Evolutionary conservation across 139 green algal species (phyloP), one percentile per base, ranked within the genome.

Genomic region (Coelastrella sp.): DNA sequence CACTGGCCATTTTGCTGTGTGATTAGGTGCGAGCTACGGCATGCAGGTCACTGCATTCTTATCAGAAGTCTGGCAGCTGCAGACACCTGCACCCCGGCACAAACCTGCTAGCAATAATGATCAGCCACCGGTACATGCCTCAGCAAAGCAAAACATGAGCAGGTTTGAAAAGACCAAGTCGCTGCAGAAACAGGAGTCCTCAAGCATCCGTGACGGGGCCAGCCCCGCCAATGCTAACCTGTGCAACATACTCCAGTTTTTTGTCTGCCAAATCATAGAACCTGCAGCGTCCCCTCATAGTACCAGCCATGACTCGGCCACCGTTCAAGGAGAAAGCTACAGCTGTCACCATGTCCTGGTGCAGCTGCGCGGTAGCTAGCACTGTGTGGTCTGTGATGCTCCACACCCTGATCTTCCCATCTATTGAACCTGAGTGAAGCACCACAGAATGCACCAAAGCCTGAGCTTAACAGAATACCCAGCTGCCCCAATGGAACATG

Each of bases 291-390:
- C 94, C 96, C 68, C 94, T 92, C 93, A 98, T 96, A 8, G 95
- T 97, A 75, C 96, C 96, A 66, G 95, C 96, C 82, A 95, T 90
- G 64, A 96, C 94, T 7, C 92, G 88, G 58, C 78, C 80, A 6
- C 96, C 97, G 66, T 97, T 95, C 7, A 84, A 75, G 0, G 90
- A 93, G 88, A 97, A 99, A n/a, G 85, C 80, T 56, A 95, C 92
- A 0, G 97, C 96, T 0, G 97, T 99, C 56, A 99, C 94, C 96
- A 99, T 97, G 92, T 99, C 97, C 71, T 93, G 91, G 87, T 96
- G 96, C 90, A 98, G 92, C 89, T 98, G 94, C 59, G 95, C 94
- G 76, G 91, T 97, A 75, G 95, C 94, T 64, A 95, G 76, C 88
- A 99, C 97, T 7, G 14, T 10, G 10, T 13, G 32, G 80, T 98